Base-by-base conservation (phyloP, 441 rosid genomes). In the Euphorbia neoarborescens region DNA sequence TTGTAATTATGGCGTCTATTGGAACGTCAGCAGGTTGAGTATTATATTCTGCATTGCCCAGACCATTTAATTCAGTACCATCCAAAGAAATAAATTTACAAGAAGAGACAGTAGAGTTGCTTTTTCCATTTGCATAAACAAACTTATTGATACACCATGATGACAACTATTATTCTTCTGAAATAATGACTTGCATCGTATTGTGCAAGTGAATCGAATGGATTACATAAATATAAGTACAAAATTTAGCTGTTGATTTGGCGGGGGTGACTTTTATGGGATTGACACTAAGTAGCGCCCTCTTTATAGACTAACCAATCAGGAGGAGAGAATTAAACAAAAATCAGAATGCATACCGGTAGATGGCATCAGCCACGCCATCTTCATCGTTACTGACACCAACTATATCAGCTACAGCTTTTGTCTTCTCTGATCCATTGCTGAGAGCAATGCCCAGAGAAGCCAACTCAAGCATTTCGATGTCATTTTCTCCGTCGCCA, bases 401-500 rank as follows among this genome's bases (percentile, higher is more conserved):
- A 30, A 91, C 79, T 65, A 82, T 83, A 73, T 91, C 71, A 24
- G 99, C 97, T 75, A 86, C 92, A 0, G 87, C 92, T 77, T 94
- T 94, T 11, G 97, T 82, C 82, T 89, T 94, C 73, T 89, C 92
- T 15, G 97, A 70, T 56, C 92, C 99, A 59, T 91, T 94, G 79
- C 97, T 85, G 35, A 94, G 84, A 74, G 89, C 96, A 59, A 92
- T 66, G 60, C 96, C 99, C 3, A 84, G 81, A 24, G 94, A 82
- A 30, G 97, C 99, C 73, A 94, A 63, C 81, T 91, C 85, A 40
- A 91, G 96, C 97, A 92, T 92, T 84, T 90, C 96, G 3, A 83
- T 71, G 64, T 94, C 97, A 37, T 91, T 91, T 81, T 94, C 99
- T 28, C 97, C 99, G 66, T 89, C 99, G 5, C 97, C 97, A 53